A percentile compares a stretch with the other conserved stretches of the same genome.
Conservation (phyloP, 306 rosid genomes). For the Dalbergia oliveri region DNA sequence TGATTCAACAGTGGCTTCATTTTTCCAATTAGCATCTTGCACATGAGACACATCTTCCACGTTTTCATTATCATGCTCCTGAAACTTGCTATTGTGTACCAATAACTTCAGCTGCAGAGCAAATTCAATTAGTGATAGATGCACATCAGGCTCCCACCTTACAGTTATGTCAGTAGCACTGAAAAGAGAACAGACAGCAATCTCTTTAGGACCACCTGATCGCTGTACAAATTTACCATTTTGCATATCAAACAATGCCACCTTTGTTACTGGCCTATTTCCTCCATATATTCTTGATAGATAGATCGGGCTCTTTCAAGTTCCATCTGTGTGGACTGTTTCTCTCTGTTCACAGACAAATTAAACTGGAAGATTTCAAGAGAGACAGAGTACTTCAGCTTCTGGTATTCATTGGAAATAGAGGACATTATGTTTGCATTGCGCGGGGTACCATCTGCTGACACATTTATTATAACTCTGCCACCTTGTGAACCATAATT, state of each 20-base stretch:
- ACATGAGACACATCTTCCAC: constrained; percentile 51
- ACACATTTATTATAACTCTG: constrained; percentile 66
- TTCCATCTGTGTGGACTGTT: constrained; percentile 88
- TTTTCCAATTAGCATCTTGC: constrained; percentile 64
- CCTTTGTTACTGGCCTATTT: constrained; percentile 68
- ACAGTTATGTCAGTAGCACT: constrained; percentile 93
- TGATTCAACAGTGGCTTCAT: constrained; percentile 59
- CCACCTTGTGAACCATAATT: constrained; percentile 99
- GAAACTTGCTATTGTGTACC: constrained; percentile 77
- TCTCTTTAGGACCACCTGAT: constrained; percentile 89
- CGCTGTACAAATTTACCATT: constrained; percentile 95
- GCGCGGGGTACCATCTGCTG: constrained; percentile 89
- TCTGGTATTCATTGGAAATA: constrained; percentile 66
- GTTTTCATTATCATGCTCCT: constrained; percentile 57
- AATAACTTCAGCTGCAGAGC: constrained; percentile 76
- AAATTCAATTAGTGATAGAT: constrained; percentile 82
- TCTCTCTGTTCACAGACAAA: constrained; percentile 86
- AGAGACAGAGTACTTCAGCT: constrained; percentile 76
- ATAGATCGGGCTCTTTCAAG: constrained; percentile 91
- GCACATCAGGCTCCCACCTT: constrained; percentile 98
- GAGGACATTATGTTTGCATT: constrained; percentile 79
- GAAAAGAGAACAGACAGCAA: constrained; percentile 94
- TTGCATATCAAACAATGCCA: constrained; percentile 89
- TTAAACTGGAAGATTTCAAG: constrained; percentile 87
- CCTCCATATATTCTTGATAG: constrained; percentile 87